These are phyloP conservation scores for Podospora tetraspora DNA, from an alignment of 495 filamentous ascomycete species.

Conservation along the genomic window DNA sequence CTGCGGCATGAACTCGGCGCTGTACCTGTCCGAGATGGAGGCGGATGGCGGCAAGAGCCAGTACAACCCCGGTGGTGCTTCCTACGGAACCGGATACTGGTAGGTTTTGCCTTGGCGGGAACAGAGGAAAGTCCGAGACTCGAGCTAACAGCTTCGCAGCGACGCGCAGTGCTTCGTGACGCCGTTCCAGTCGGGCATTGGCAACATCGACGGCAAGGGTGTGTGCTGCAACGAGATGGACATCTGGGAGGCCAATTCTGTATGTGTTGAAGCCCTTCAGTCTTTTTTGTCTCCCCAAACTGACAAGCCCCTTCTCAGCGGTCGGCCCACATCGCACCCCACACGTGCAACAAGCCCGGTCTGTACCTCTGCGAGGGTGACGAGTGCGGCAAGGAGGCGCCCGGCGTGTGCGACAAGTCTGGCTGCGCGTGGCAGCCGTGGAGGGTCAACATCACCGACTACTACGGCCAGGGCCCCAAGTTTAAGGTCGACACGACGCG, in stretches of 20 bases:
- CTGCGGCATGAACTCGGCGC: conserved; percentile 63
- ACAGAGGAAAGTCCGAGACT: neutral
- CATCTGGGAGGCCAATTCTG: conserved; percentile 60
- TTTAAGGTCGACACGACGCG: conserved; percentile 25
- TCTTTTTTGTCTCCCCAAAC: neutral
- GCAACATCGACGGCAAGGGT: conserved; percentile 48
- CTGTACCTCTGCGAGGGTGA: conserved; percentile 47
- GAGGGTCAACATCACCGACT: conserved; percentile 48
- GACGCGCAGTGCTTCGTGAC: conserved; percentile 59
- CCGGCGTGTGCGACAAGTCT: conserved; percentile 58
- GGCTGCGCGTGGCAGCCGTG: conserved; percentile 68
- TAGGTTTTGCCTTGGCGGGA: neutral
- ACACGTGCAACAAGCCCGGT: conserved; percentile 49
- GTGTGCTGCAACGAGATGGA: conserved; percentile 61
- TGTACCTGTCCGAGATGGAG: conserved; percentile 65
- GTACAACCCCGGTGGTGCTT: conserved; percentile 57
- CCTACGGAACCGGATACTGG: conserved; percentile 67
- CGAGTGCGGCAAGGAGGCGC: conserved; percentile 37
- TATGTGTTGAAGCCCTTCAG: neutral
- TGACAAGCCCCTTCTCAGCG: conserved; percentile 8
- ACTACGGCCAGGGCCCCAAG: conserved; percentile 40
- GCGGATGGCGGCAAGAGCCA: conserved; percentile 47
- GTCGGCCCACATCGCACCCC: conserved; percentile 52
- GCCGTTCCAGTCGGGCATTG: conserved; percentile 39
- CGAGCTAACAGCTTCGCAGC: neutral